Percentiles rank a stretch among this genome's conserved stretches.
These are phyloP conservation scores for Zygosaccharomyces pseudobailii DNA, from an alignment of 1,139 yeast species.

Conservation along the genomic window DNA sequence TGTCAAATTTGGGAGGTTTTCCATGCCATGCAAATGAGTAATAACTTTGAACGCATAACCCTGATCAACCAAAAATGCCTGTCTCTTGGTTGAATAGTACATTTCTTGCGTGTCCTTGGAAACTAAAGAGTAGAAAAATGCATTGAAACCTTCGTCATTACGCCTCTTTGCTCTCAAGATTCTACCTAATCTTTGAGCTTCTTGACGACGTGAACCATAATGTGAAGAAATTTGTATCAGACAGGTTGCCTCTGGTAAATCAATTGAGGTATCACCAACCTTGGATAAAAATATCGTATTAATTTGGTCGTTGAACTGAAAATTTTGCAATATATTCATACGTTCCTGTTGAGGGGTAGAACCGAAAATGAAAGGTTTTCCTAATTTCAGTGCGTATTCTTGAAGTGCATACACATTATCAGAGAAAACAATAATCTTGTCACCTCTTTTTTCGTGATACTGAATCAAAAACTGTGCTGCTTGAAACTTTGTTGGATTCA, in stretches of 20 bases:
- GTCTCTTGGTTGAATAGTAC: conserved; percentile 97
- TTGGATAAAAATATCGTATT: conserved; percentile 93
- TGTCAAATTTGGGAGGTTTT: conserved; percentile 84
- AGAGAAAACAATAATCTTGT: conserved; percentile 94
- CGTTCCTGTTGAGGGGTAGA: conserved; percentile 98
- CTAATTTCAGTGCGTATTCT: conserved; percentile 89
- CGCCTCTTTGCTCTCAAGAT: conserved; percentile 95
- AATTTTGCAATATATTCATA: conserved; percentile 93
- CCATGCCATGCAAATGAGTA: conserved; percentile 97
- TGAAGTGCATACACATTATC: conserved; percentile 96
- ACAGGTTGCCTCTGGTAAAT: conserved; percentile 97
- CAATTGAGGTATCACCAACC: conserved; percentile 97
- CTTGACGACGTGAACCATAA: conserved; percentile 99
- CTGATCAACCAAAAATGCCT: conserved; percentile 96
- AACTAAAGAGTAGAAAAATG: conserved; percentile 91
- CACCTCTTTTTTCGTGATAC: conserved; percentile 96
- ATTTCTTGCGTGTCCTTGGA: conserved; percentile 98
- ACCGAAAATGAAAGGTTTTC: conserved; percentile 94
- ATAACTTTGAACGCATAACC: conserved; percentile 98
- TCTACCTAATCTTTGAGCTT: conserved; percentile 94
- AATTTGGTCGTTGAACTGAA: conserved; percentile 92
- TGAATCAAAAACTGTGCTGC: conserved; percentile 96
- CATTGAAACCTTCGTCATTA: conserved; percentile 98
- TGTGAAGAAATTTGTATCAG: conserved; percentile 96
- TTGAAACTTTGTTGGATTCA: conserved; percentile 99